A percentile compares a stretch with the other conserved stretches of the same genome.
Conservation (phyloP, 805 yeast genomes). For the Cyberlindnera veronae region DNA sequence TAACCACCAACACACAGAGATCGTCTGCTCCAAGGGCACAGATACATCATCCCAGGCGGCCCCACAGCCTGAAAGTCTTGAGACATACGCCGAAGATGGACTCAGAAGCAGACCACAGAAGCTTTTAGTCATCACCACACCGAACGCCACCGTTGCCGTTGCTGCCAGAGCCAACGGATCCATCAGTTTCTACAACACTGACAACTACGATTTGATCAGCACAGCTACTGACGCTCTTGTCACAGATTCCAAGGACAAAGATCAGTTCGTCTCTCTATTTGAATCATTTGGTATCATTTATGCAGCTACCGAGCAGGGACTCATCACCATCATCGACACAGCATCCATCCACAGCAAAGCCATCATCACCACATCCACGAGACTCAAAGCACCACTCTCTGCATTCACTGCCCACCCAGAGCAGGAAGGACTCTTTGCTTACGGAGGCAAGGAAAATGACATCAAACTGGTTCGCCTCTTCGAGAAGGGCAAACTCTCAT, state of each 20-base stretch:
- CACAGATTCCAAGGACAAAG: conserved; percentile 23
- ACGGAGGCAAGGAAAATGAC: conserved; percentile 85
- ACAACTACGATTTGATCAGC: conserved; percentile 25
- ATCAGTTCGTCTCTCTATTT: conserved; percentile 37
- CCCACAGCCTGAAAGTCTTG: conserved; percentile 56
- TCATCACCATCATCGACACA: conserved; percentile 28
- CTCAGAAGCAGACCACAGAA: conserved; percentile 38
- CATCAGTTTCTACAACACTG: conserved; percentile 37
- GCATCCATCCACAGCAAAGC: conserved; percentile 15
- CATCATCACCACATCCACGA: conserved; percentile 17
- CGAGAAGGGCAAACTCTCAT: conserved; percentile 12
- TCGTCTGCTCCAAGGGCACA: conserved; percentile 62
- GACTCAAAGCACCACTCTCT: conserved; percentile 45
- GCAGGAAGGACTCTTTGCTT: conserved; percentile 56
- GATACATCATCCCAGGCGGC: conserved; percentile 75
- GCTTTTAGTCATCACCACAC: conserved; percentile 31
- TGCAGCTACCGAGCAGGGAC: conserved; percentile 36
- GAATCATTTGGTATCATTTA: conserved; percentile 28
- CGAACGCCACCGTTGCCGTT: conserved; percentile 32
- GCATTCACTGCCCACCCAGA: conserved; percentile 47
- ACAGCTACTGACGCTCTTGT: conserved; percentile 15
- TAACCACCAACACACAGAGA: conserved; percentile 32
- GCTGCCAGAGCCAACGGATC: conserved; percentile 46
- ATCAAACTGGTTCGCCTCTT: conserved; percentile 40
- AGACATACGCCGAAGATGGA: conserved; percentile 40